Percentiles rank a stretch among this genome's conserved stretches.
These are phyloP conservation scores for Scedosporium minutisporum DNA, from an alignment of 2,329 filamentous ascomycete genomes.

Conservation along the genomic window DNA sequence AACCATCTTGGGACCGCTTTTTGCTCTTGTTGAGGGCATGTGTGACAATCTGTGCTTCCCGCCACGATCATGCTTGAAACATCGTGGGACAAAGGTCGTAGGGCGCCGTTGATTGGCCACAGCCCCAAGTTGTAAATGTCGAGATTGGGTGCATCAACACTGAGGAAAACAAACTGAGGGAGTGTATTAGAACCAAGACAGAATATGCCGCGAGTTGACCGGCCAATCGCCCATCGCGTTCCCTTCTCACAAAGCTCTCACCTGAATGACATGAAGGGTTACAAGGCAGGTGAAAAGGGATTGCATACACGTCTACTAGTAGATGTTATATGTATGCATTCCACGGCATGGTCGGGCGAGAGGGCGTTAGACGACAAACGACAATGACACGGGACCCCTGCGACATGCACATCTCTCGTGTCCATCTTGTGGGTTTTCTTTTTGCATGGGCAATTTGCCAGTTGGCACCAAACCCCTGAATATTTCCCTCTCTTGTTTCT, in stretches of 20 bases:
- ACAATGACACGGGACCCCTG: too few relatives aligned
- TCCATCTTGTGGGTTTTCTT: too few relatives aligned
- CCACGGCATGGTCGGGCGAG: not conserved
- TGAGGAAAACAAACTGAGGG: not conserved
- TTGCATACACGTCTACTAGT: not conserved
- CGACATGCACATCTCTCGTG: too few relatives aligned
- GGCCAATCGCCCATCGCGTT: not conserved
- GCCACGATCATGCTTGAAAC: not conserved
- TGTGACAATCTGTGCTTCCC: not conserved
- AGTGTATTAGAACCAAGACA: not conserved
- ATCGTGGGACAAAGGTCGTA: not conserved
- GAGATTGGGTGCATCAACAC: not conserved
- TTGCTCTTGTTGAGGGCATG: not conserved
- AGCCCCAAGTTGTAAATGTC: too few relatives aligned
- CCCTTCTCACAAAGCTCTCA: too few relatives aligned
- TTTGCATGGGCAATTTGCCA: too few relatives aligned
- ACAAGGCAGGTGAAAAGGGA: not conserved
- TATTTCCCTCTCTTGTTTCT: not conserved
- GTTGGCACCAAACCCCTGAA: too few relatives aligned
- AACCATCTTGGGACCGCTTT: too few relatives aligned
- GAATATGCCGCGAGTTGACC: not conserved
- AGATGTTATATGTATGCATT: not conserved
- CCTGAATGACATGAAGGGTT: too few relatives aligned
- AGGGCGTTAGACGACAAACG: not conserved
- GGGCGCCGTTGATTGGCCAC: not conserved